Base-by-base conservation (phyloP, 306 rosid species). In the Fragaria iinumae region DNA sequence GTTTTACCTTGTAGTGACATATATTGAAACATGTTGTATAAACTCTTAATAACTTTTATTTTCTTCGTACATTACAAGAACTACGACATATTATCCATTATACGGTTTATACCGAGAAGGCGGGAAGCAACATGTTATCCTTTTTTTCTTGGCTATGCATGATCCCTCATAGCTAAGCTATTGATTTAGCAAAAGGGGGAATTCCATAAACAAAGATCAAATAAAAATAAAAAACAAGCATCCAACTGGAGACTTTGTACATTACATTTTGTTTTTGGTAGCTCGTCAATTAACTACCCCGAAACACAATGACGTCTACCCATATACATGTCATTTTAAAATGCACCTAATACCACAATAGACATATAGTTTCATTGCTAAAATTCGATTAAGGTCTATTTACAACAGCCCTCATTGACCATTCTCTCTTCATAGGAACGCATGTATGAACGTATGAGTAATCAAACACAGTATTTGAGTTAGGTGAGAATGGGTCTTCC, bases 401-500 rank as follows among this genome's bases (percentile, higher is more conserved):
- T 60, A 29, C 66, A 67, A 69, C 47, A 45, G 73, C 68, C 21
- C 0, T 8, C 0, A 43, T 84, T 75, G 66, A 38, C 72, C 34
- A 72, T 76, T 64, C 69, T 76, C 49, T 52, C 12, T 69, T 77
- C 11, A 29, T 21, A 17, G 29, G 11, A 79, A 80, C 7, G 87
- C 67, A 62, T 62, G 14, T 56, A 56, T 53, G 79, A 68, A 9
- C 41, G 21, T 16, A 25, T 2, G 17, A 27, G 25, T 59, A 62
- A 29, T 29, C 17, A 63, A 32, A 17, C 13, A 18, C 2, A 18
- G 32, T 34, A 21, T 59, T 57, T 43, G 27, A 6, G 81, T 77
- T 83, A 12, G 86, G 86, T 81, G 74, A 36, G 80, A 85, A 53
- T 48, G 49, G 32, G 45, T 52, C 29, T 41, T 23, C 17, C 6